These are phyloP conservation scores for Lippia alba DNA, from an alignment of 305 asterid species.

Conservation along the genomic window DNA sequence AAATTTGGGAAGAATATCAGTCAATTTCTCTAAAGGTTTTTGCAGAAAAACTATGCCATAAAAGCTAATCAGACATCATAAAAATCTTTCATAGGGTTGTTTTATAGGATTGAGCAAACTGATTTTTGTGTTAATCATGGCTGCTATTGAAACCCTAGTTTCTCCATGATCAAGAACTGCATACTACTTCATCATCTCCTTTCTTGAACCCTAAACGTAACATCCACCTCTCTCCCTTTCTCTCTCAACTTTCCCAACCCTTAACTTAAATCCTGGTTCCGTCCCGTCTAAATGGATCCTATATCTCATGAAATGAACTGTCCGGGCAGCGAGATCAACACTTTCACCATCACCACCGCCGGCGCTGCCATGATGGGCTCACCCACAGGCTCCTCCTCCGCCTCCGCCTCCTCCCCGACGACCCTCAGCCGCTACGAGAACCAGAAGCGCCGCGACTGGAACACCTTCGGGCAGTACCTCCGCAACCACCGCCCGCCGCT, in stretches of 20 bases:
- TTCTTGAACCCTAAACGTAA: conserved; percentile 28
- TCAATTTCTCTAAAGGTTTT: conserved; percentile 43
- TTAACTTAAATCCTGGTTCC: neutral
- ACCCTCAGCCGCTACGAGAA: conserved; percentile 75
- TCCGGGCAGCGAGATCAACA: conserved; percentile 37
- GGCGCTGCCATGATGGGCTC: conserved; percentile 36
- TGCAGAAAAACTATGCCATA: conserved; percentile 44
- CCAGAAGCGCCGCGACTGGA: conserved; percentile 74
- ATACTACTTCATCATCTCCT: neutral
- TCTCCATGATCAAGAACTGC: conserved; percentile 27
- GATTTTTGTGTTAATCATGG: conserved; percentile 7
- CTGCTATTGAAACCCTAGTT: conserved; percentile 14
- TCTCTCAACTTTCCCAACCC: too few species aligned
- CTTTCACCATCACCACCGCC: conserved; percentile 36
- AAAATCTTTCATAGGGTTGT: conserved; percentile 33
- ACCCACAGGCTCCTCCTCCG: conserved; percentile 35
- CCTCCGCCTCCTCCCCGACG: conserved; percentile 38
- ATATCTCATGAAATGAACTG: conserved; percentile 48
- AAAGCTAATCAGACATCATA: conserved; percentile 49
- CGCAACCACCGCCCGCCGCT: conserved; percentile 75
- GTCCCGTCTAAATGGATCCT: conserved; percentile 41
- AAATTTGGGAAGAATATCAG: conserved; percentile 35
- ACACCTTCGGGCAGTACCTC: conserved; percentile 75
- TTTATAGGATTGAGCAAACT: conserved; percentile 48
- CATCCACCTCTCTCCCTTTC: conserved; percentile 4